Evolutionary conservation across 2,329 filamentous ascomycete species (phyloP).

Genomic region (Capronia epimyces): DNA sequence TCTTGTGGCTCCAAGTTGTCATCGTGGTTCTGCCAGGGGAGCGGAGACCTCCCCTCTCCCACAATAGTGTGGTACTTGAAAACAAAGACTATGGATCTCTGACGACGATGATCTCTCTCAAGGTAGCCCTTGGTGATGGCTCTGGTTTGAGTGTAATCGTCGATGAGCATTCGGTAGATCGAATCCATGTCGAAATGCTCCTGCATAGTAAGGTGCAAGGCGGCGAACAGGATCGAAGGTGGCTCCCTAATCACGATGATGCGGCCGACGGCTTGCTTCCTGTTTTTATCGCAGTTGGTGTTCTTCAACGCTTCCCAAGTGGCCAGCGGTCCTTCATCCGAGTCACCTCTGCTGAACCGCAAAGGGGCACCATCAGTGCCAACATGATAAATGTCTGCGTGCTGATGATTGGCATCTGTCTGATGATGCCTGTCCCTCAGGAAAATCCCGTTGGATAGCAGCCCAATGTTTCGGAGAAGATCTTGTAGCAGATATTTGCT

Average conservation of each 20-base stretch:
- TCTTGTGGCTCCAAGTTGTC: slow-evolving; percentile 39
- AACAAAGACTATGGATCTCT: slow-evolving; percentile 56
- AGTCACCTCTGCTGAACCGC: slow-evolving; percentile 32
- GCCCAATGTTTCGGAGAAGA: slow-evolving; percentile 41
- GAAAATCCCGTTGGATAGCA: slow-evolving; percentile 34
- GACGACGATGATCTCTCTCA: slow-evolving; percentile 42
- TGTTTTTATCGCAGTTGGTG: slow-evolving; percentile 34
- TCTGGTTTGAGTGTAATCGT: slow-evolving; percentile 35
- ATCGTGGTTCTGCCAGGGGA: slow-evolving; percentile 57
- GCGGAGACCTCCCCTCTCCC: slow-evolving; percentile 51
- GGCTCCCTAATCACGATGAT: slow-evolving; percentile 59
- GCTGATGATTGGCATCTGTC: slow-evolving; percentile 41
- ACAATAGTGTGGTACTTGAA: slow-evolving; percentile 63
- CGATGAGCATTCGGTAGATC: slow-evolving; percentile 51
- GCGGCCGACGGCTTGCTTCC: slow-evolving; percentile 49
- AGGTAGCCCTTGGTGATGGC: slow-evolving; percentile 51
- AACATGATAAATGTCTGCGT: slow-evolving; percentile 56
- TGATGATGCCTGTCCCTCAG: slow-evolving; percentile 42
- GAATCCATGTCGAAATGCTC: slow-evolving; percentile 59
- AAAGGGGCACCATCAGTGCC: slow-evolving; percentile 43
- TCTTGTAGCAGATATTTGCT: slow-evolving; percentile 39
- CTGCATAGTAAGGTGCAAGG: slow-evolving; percentile 54
- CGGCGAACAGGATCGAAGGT: slow-evolving; percentile 55
- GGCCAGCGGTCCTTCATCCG: slow-evolving; percentile 33
- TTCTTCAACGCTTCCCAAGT: slow-evolving; percentile 36